A percentile compares a stretch with the other conserved stretches of the same genome.
phyloP scores from a whole-genome alignment of 2,329 filamentous ascomycete genomes.

The Ascochyta koolunga region DNA sequence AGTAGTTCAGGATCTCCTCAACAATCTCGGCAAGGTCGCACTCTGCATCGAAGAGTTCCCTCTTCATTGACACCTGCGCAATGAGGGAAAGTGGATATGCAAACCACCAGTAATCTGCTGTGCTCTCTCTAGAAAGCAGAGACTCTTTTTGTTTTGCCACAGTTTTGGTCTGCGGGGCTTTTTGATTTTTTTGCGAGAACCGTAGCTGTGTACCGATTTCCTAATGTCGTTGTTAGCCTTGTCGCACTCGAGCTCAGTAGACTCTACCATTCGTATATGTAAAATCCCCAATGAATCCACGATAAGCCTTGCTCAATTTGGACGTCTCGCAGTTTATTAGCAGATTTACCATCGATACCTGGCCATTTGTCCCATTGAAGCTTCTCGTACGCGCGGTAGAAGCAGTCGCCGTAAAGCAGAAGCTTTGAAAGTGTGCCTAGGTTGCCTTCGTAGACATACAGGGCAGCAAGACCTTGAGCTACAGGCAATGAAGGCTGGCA shows the following conservation, averaged over 20 bases:
- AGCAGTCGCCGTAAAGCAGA: background rate
- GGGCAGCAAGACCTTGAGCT: background rate
- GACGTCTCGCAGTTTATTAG: background rate
- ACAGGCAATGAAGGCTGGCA: background rate
- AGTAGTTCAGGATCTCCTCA: background rate
- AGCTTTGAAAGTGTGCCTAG: background rate
- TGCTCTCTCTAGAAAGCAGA: background rate
- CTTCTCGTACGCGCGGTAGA: background rate
- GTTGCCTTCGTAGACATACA: background rate
- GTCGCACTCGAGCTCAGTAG: no score
- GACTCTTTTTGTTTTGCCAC: no score
- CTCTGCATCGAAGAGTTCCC: background rate
- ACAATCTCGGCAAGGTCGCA: background rate
- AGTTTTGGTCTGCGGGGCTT: no score
- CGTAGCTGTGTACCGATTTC: no score
- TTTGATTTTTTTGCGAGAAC: no score
- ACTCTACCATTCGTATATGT: background rate
- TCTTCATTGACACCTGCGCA: background rate
- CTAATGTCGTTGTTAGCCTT: no score
- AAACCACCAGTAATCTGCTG: background rate
- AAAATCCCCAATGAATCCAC: background rate
- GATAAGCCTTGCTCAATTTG: background rate
- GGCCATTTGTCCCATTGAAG: background rate
- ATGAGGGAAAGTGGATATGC: background rate
- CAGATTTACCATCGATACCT: background rate